Evolutionary conservation across 2,329 filamentous ascomycete genomes (phyloP), one percentile per base, ranked within the genome.

Genomic region (Paecilomyces sp.): DNA sequence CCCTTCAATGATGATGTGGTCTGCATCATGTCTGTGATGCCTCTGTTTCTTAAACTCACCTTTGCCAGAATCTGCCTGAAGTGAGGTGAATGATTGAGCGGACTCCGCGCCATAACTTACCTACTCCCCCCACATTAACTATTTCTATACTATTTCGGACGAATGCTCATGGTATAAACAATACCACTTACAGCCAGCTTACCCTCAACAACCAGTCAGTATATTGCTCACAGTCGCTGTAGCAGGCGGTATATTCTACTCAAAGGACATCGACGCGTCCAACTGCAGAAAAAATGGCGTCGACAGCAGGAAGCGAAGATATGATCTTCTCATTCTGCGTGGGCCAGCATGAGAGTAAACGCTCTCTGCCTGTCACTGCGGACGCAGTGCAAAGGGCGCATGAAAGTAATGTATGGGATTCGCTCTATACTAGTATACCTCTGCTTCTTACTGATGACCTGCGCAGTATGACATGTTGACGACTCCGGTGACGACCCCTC

Each of bases 381-480:
- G 72, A 82, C 62, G 70, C 82, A 47, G 74, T 86, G 41, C 78
- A 78, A 56, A 76, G 80, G 64, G 84, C 84, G 3, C 83, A 85
- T 63, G 83, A 85, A 60, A 78, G 79, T 66, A 81, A 82, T 70
- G 82, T 84, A 70, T 63, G 74, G 57, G 58, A 61, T 60, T 53
- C 30, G 25, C 55, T 34, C 61, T 54, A n/a, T 36, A 47, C 47
- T n/a, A 28, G 25, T 28, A 5, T 5, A 54, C 18, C 50, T 36
- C 31, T 60, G 2, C 30, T 9, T 8, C 54, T 55, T 56, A 58
- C 63, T 68, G 55, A 67, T 28, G 25, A 51, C 47, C 22, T 47
- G 11, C 62, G n/a, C 67, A 85, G 83, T 88, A 88, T 80, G 85
- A 88, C 68, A 82, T 88, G 80, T 74, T 88, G 62, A 87, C 85